phyloP scores from a whole-genome alignment of 495 filamentous ascomycete genomes.

The Penicillium desertorum region DNA sequence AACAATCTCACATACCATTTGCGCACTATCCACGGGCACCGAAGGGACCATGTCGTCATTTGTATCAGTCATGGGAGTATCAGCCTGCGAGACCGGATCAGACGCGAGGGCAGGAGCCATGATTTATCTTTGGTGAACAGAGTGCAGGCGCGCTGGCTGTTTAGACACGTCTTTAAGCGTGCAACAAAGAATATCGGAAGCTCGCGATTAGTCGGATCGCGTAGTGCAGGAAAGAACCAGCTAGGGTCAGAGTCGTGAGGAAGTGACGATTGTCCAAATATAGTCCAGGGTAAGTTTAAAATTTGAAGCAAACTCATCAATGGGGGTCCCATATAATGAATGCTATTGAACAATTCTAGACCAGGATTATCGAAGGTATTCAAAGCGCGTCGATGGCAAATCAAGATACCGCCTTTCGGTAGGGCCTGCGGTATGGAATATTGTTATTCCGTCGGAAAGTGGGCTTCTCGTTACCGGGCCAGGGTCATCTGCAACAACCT shows the following conservation, averaged over 20 bases:
- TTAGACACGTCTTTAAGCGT: slow-evolving; percentile 21
- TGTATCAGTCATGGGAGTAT: slow-evolving; percentile 61
- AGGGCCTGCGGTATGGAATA: not conserved
- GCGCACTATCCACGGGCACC: slow-evolving; percentile 44
- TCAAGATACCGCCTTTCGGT: slow-evolving; percentile 2
- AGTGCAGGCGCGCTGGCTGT: slow-evolving; percentile 24
- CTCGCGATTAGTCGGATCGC: slow-evolving; percentile 10
- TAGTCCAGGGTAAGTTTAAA: not conserved
- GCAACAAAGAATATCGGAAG: slow-evolving; percentile 12
- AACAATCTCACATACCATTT: slow-evolving; percentile 35
- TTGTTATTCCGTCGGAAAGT: slow-evolving; percentile 3
- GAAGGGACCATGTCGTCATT: slow-evolving; percentile 50
- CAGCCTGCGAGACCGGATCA: slow-evolving; percentile 49
- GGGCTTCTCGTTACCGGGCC: slow-evolving; percentile 10
- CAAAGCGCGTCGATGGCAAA: slow-evolving; percentile 7
- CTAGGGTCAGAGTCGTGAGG: not conserved
- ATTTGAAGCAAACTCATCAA: not conserved
- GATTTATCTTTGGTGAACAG: slow-evolving; percentile 30
- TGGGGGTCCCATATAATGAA: not conserved
- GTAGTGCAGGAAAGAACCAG: not conserved
- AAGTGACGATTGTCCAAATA: not conserved
- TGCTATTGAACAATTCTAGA: slow-evolving; percentile 6
- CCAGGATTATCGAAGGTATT: not conserved
- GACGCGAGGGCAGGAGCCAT: slow-evolving; percentile 64
- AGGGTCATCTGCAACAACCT: slow-evolving; percentile 8